Conservation (phyloP, 2,329 filamentous ascomycete genomes). For the Neonectria coccinea region DNA sequence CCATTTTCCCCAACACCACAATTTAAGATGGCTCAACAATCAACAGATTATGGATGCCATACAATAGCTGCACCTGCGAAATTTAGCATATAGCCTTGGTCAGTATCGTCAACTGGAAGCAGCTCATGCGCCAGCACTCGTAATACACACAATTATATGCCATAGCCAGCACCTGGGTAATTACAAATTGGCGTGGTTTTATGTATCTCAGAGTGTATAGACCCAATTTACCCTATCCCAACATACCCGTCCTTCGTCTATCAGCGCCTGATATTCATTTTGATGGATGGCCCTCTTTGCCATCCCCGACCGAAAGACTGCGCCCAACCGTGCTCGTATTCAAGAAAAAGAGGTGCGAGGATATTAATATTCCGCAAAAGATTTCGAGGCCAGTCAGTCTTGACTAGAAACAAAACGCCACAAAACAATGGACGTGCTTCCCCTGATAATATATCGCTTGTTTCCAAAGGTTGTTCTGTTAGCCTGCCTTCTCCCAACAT, state of each 20-base stretch:
- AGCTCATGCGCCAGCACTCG: background rate
- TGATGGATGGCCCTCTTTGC: background rate
- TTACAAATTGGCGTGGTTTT: slow-evolving; percentile 20
- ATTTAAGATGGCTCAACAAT: no score
- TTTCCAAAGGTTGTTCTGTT: background rate
- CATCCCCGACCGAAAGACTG: slow-evolving; percentile 5
- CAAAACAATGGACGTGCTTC: slow-evolving; percentile 1
- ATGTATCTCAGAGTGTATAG: background rate
- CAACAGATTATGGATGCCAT: no score
- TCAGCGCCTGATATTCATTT: slow-evolving; percentile 24
- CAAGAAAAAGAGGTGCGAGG: slow-evolving; percentile 18
- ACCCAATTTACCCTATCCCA: background rate
- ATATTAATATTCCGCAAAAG: slow-evolving; percentile 17
- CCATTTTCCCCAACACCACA: no score
- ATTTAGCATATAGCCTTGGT: no score
- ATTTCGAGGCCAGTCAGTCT: slow-evolving; percentile 10
- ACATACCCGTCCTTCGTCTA: slow-evolving; percentile 17
- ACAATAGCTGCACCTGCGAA: no score
- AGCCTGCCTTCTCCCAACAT: background rate
- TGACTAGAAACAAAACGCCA: slow-evolving; percentile 12
- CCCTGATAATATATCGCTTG: background rate
- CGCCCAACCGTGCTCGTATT: slow-evolving; percentile 10
- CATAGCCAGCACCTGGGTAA: background rate
- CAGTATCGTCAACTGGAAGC: no score
- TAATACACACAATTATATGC: background rate